A percentile compares a stretch with the other conserved stretches of the same genome.
These are phyloP conservation scores for Schizosaccharomyces octosporus DNA, from an alignment of 805 yeast species.

Conservation along the genomic window DNA sequence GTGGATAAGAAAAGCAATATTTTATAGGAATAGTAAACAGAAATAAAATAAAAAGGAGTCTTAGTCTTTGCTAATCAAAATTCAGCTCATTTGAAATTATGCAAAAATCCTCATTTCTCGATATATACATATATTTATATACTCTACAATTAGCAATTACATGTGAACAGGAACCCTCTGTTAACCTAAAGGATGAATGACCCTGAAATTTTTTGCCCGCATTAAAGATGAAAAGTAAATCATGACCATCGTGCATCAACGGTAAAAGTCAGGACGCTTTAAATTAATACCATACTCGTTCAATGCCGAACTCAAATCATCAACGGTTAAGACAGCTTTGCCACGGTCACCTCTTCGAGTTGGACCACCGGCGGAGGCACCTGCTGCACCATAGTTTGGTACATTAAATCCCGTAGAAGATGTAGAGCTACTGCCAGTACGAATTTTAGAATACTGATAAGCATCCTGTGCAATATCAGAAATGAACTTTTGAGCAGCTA, in stretches of 20 bases:
- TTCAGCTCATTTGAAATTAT: too few relatives aligned
- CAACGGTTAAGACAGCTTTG: conserved; percentile 74
- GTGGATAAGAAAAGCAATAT: too few relatives aligned
- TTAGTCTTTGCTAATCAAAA: too few relatives aligned
- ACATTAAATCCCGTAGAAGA: conserved; percentile 40
- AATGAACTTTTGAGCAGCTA: conserved; percentile 88
- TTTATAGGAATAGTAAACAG: too few relatives aligned
- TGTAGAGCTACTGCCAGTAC: conserved; percentile 60
- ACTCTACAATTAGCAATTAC: too few relatives aligned
- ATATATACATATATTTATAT: too few relatives aligned
- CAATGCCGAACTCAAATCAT: conserved; percentile 75
- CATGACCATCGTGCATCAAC: conserved; percentile 18
- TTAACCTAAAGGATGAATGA: not conserved
- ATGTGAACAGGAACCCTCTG: too few relatives aligned
- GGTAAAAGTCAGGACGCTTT: conserved; percentile 78
- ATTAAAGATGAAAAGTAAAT: not conserved
- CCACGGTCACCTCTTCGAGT: conserved; percentile 39
- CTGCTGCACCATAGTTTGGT: conserved; percentile 32
- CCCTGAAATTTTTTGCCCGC: not conserved
- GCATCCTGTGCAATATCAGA: conserved; percentile 92
- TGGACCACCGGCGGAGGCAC: conserved; percentile 3
- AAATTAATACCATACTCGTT: conserved; percentile 82
- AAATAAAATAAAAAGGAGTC: too few relatives aligned
- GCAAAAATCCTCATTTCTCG: too few relatives aligned
- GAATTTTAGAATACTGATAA: conserved; percentile 76